Evolutionary conservation across 2,329 filamentous ascomycete genomes (phyloP), one percentile per base, ranked within the genome.

Genomic region (Pseudocercospora ulei): DNA sequence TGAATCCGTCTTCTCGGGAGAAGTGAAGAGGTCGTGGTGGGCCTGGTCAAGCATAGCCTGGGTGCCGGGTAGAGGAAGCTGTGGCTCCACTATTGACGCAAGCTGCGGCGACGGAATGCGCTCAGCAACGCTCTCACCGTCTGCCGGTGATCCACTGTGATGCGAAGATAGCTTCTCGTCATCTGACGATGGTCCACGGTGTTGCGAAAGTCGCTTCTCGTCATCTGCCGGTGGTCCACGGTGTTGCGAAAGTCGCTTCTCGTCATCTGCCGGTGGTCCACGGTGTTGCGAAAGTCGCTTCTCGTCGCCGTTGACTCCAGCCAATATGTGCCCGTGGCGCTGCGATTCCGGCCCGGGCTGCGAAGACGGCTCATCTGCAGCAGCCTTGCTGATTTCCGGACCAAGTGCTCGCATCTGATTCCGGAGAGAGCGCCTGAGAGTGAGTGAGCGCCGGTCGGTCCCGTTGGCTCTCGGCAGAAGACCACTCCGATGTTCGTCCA

Each of bases 11-110:
- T 54, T 58, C 34, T 45, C 46, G 17, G 44, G 57, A 26, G 51
- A 60, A 38, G 40, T 51, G 37, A 51, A 58, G 16, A 54, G 40
- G 23, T 56, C 50, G 7, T 47, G 44, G 14, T 56, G 53, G 7
- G 56, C 56, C 41, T 56, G 44, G n/a, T 43, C 38, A 8, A 58
- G 50, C 29, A 56, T 37, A 4, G 44, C 40, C 35, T 58, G 56
- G 5, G 56, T 58, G 7, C 55, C 56, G 11, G 50, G 49, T 14
- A 33, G 11, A 6, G 16, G 18, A 51, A 52, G 54, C 17, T 41
- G 38, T 13, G 26, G 14, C 13, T 43, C 41, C 3, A 17, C 7
- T 6, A 28, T 12, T n/a, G 34, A 17, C 1, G 16, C 11, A 11
- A 9, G 5, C 5, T 24, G 23, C 4, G 12, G 12, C 16, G 19